These are phyloP conservation scores for Abrus precatorius DNA, from an alignment of 306 rosid species.

Conservation along the genomic window DNA sequence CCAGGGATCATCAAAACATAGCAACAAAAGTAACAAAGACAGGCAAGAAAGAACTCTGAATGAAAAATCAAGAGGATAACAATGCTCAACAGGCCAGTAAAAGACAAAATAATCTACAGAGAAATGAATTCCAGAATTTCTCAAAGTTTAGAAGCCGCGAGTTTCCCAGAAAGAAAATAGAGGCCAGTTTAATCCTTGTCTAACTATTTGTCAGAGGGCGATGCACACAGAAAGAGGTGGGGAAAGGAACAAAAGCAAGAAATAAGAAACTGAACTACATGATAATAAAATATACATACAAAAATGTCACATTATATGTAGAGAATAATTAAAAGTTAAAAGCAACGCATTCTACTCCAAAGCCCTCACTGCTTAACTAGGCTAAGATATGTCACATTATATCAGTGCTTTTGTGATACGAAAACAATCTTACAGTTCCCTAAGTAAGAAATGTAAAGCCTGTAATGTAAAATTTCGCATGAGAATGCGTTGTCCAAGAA, in stretches of 20 bases:
- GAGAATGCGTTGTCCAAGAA: background rate
- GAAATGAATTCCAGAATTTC: slow-evolving; percentile 63
- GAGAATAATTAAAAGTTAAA: background rate
- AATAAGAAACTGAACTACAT: slow-evolving; percentile 62
- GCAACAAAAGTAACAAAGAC: slow-evolving; percentile 61
- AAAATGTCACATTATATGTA: slow-evolving; percentile 7
- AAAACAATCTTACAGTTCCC: slow-evolving; percentile 1
- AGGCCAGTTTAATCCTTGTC: slow-evolving; percentile 65
- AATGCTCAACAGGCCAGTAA: slow-evolving; percentile 64
- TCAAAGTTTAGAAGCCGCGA: slow-evolving; percentile 53
- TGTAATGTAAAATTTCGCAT: background rate
- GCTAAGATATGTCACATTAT: slow-evolving; percentile 3
- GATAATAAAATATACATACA: slow-evolving; percentile 29
- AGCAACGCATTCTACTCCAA: slow-evolving; percentile 17
- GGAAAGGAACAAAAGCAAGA: slow-evolving; percentile 52
- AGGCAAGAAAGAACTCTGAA: slow-evolving; percentile 70
- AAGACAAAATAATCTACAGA: slow-evolving; percentile 45
- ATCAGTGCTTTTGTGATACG: background rate
- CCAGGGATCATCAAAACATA: slow-evolving; percentile 57
- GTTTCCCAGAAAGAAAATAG: slow-evolving; percentile 53
- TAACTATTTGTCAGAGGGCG: slow-evolving; percentile 64
- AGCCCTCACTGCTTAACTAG: background rate
- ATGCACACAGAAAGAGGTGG: slow-evolving; percentile 53
- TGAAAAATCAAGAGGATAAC: slow-evolving; percentile 65
- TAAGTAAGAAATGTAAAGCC: slow-evolving; percentile 3